phyloP scores from a whole-genome alignment of 208 protist genomes.

The Trichomonas vaginalis region DNA sequence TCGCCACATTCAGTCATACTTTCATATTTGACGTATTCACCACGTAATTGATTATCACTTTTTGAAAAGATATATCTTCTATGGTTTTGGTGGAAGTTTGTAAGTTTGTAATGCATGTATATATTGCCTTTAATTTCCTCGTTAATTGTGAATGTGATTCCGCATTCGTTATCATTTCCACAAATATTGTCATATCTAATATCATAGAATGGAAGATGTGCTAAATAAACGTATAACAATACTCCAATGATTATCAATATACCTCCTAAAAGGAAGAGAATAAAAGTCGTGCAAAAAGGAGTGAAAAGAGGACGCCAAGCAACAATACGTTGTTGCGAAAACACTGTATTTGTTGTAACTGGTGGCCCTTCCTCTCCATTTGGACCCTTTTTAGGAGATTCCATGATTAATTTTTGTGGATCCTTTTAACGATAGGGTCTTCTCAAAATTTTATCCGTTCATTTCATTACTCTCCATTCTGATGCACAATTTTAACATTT shows the following conservation, averaged over 20 bases:
- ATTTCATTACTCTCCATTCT: too few relatives aligned
- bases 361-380: too few relatives aligned
- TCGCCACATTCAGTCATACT: not conserved
- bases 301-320: not conserved
- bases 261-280: not conserved
- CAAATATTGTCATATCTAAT: not conserved
- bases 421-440: too few relatives aligned
- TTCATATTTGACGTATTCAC: not conserved
- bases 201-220: not conserved
- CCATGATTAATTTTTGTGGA: too few relatives aligned
- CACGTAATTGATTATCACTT: not conserved
- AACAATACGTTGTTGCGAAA: not conserved
- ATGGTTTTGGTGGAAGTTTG: slow-evolving; percentile 14
- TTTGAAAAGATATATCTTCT: not conserved
- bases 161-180: not conserved
- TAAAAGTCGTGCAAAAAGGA: not conserved
- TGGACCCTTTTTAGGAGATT: too few relatives aligned
- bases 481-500: too few relatives aligned
- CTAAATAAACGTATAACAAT: not conserved
- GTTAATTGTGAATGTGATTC: not conserved
- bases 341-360: not conserved
- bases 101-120: not conserved
- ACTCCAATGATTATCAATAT: not conserved
- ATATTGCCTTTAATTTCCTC: not conserved
- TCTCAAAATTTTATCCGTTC: too few relatives aligned